Percentiles rank a stretch among this genome's conserved stretches.
phyloP scores from a whole-genome alignment of 331 rosid genomes.

The Acacia pycnantha region DNA sequence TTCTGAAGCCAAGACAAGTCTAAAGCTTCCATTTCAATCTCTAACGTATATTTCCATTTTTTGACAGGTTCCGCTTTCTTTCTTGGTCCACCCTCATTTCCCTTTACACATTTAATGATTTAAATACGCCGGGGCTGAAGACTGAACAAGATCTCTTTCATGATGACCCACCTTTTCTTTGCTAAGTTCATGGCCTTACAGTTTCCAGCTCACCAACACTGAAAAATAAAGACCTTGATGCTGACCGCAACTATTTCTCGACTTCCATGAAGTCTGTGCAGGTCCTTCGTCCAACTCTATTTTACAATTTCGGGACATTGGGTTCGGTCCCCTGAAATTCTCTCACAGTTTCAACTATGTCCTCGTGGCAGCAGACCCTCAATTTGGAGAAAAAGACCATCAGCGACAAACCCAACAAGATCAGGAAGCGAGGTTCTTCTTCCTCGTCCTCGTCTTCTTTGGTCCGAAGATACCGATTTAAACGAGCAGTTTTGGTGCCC shows the following conservation, averaged over 20 bases:
- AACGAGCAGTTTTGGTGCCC: conserved; percentile 74
- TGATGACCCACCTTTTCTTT: conserved; percentile 49
- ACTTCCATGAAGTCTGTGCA: conserved; percentile 32
- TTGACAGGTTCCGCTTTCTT: conserved; percentile 57
- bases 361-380: conserved; percentile 40
- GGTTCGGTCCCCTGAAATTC: conserved; percentile 20
- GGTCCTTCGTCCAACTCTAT: conserved; percentile 21
- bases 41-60: conserved; percentile 36
- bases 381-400: conserved; percentile 3
- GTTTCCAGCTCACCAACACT: conserved; percentile 39
- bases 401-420: conserved; percentile 50
- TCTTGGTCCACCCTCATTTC: conserved; percentile 36
- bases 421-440: conserved; percentile 75
- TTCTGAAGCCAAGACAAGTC: conserved; percentile 28
- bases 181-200: conserved; percentile 59
- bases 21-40: conserved; percentile 37
- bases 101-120: conserved; percentile 55
- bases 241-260: conserved; percentile 35
- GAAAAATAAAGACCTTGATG: conserved; percentile 13
- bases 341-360: conserved; percentile 36
- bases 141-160: neutral
- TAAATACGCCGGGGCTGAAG: conserved; percentile 29
- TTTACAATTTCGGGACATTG: conserved; percentile 23
- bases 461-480: conserved; percentile 62
- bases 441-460: conserved; percentile 79